Base-by-base conservation (phyloP, 140 eudicot genomes). In the Bidens hawaiensis region DNA sequence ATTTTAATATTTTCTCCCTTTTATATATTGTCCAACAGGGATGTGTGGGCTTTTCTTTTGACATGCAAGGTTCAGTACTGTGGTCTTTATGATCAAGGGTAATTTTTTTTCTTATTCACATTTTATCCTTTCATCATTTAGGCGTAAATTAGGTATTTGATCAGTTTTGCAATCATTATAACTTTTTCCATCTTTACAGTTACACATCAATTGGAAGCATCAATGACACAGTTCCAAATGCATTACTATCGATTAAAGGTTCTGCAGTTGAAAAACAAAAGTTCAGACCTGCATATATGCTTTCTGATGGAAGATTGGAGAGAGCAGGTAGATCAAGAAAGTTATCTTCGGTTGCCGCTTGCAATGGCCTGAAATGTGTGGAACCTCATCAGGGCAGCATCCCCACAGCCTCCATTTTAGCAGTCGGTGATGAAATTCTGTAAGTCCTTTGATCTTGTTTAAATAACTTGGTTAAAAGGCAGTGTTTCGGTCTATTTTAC, bases 41-140 rank as follows among this genome's bases (percentile, higher is more conserved):
- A 91, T 52, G 85, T 91, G 6, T 91, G 99, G 99, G 95, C 95
- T 15, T 91, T 91, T 68, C 96, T 91, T 54, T 77, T 87, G 82
- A 79, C 84, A 61, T 87, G 95, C 96, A 91, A 91, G 82, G 99
- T 91, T 74, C 89, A 40, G 9, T 87, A 87, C 73, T 87, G 96
- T 83, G 71, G 95, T 78, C 99, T 91, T 21, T 91, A 91, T 55
- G 99, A 91, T 78, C 93, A 87, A 77, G 99, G 99, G 99, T 91
- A 87, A 78, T 60, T 59, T 26, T 18, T 14, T 22, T 12, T 64
- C 38, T 24, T 5, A 50, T 50, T 13, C 69, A 12, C 30, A 28
- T 62, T 43, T 64, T 64, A 12, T 69, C 23, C 2, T 9, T 53
- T 24, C 24, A 13, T 12, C 12, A 17, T 50, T 53, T 48, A 1